These are phyloP conservation scores for Botryotinia narcissicola DNA, from an alignment of 2,329 filamentous ascomycete genomes.

Conservation along the genomic window DNA sequence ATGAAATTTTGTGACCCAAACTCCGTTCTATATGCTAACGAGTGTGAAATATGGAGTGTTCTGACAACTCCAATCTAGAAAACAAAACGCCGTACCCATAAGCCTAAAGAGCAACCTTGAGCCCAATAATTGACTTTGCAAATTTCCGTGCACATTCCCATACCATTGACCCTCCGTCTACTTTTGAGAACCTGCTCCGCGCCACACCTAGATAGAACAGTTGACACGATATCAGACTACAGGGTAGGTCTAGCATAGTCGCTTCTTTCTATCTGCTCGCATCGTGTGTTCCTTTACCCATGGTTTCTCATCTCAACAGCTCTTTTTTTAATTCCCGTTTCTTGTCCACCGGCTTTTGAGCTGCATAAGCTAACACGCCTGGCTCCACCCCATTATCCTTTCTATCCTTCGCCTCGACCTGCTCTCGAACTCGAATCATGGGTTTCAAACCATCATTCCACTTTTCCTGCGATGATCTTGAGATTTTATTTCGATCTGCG, in stretches of 20 bases:
- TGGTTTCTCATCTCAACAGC: neutral
- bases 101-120: neutral
- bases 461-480: rapidly evolving
- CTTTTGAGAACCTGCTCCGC: rapidly evolving
- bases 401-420: neutral
- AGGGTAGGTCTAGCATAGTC: neutral
- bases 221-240: neutral
- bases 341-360: no score
- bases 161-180: rapidly evolving
- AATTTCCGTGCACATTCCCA: neutral
- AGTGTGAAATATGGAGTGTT: neutral
- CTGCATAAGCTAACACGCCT: neutral
- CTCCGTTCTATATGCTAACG: neutral
- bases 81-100: neutral
- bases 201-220: neutral
- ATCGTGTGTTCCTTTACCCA: no score
- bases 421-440: neutral
- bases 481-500: neutral
- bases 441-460: neutral
- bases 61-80: neutral
- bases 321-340: no score
- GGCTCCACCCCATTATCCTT: neutral
- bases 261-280: neutral
- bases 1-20: neutral
- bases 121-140: neutral